These are phyloP conservation scores for Rosa persica DNA, from an alignment of 306 rosid species.

Conservation along the genomic window DNA sequence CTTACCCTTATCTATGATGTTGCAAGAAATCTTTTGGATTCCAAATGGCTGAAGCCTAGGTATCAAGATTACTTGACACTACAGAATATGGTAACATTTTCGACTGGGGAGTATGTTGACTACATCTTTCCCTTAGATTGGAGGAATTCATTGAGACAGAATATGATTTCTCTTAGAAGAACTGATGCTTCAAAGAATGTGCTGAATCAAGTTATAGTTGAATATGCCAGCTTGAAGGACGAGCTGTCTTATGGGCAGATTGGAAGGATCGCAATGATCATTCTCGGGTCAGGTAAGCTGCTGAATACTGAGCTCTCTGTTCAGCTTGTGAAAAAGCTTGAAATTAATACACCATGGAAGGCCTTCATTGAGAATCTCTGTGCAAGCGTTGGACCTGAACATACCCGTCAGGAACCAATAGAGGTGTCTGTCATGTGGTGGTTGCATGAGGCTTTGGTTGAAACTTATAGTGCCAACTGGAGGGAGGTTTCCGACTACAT, in stretches of 20 bases:
- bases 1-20: conserved; percentile 48
- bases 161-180: conserved; percentile 42
- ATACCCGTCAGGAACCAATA: background rate
- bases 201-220: conserved; percentile 28
- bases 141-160: conserved; percentile 31
- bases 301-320: conserved; percentile 18
- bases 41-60: conserved; percentile 22
- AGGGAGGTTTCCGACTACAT: conserved; percentile 31
- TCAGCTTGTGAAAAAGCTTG: conserved; percentile 22
- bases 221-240: conserved; percentile 13
- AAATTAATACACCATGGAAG: conserved; percentile 40
- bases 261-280: conserved; percentile 45
- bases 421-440: conserved; percentile 8
- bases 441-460: conserved; percentile 37
- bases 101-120: conserved; percentile 27
- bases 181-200: conserved; percentile 33
- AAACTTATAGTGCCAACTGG: conserved; percentile 45
- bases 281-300: conserved; percentile 45
- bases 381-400: conserved; percentile 3
- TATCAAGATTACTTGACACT: conserved; percentile 13
- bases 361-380: conserved; percentile 36
- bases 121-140: conserved; percentile 45
- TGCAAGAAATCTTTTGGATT: conserved; percentile 44
- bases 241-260: conserved; percentile 42
- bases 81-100: conserved; percentile 1